These are phyloP conservation scores for Phytophthora pini DNA, from an alignment of 352 stramenopile species.

Conservation along the genomic window DNA sequence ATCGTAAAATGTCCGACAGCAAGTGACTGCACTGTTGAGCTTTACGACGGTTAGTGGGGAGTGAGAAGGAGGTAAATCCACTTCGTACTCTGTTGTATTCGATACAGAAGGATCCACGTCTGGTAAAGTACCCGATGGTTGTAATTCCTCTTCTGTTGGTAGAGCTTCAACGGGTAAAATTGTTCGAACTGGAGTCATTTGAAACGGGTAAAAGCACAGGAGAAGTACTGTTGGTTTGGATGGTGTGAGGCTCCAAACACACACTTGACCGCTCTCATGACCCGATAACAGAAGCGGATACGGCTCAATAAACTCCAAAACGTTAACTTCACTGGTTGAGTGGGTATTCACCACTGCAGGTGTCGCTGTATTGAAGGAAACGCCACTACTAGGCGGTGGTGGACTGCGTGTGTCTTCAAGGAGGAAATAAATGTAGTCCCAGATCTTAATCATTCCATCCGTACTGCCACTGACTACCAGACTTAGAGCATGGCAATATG, in stretches of 20 bases:
- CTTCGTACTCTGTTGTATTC: background rate
- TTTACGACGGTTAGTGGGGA: slow-evolving; percentile 33
- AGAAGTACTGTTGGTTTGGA: slow-evolving; percentile 51
- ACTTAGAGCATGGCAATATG: slow-evolving; percentile 76
- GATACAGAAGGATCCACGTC: background rate
- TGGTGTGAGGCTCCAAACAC: slow-evolving; percentile 62
- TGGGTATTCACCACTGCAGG: slow-evolving; percentile 4
- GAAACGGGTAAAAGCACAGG: slow-evolving; percentile 49
- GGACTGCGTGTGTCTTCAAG: slow-evolving; percentile 64
- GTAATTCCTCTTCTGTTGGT: slow-evolving; percentile 7
- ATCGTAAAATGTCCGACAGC: slow-evolving; percentile 67
- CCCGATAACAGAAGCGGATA: slow-evolving; percentile 74
- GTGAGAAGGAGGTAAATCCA: slow-evolving; percentile 3
- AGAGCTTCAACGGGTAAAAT: slow-evolving; percentile 2
- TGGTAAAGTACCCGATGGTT: background rate
- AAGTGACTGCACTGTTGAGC: slow-evolving; percentile 44
- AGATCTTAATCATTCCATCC: slow-evolving; percentile 80
- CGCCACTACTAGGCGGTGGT: slow-evolving; percentile 7
- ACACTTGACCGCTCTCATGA: slow-evolving; percentile 75
- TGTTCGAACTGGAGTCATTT: slow-evolving; percentile 24
- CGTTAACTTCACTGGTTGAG: slow-evolving; percentile 58
- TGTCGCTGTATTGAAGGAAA: slow-evolving; percentile 20
- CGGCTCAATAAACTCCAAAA: slow-evolving; percentile 76
- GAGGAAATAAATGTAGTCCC: slow-evolving; percentile 88
- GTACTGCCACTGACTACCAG: slow-evolving; percentile 67